Conservation (phyloP, 345 rosid species). For the Moricandia arvensis region DNA sequence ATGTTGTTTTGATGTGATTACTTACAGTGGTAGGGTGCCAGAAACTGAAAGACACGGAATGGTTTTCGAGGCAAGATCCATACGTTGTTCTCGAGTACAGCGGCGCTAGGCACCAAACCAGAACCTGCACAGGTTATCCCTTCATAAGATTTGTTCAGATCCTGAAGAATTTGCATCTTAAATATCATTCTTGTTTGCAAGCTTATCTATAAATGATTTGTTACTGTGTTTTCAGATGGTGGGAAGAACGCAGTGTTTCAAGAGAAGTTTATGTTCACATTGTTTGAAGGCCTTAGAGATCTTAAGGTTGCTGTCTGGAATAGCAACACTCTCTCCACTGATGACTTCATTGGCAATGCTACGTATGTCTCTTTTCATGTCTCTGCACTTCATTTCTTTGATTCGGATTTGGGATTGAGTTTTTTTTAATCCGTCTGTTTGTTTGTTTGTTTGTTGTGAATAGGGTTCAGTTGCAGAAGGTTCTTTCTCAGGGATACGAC, state of each 20-base stretch:
- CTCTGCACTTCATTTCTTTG: neutral
- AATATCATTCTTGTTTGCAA: too few species aligned
- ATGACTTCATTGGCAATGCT: constrained; percentile 87
- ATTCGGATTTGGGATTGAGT: constrained; percentile 10
- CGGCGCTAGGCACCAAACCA: constrained; percentile 47
- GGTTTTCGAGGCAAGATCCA: constrained; percentile 73
- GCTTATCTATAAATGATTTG: too few species aligned
- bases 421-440: neutral
- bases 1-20: neutral
- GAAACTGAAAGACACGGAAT: constrained; percentile 72
- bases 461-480: constrained; percentile 78
- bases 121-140: constrained; percentile 60
- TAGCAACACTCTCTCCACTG: constrained; percentile 61
- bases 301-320: constrained; percentile 64
- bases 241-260: constrained; percentile 77
- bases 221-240: constrained; percentile 49
- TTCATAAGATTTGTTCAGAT: neutral
- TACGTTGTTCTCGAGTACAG: constrained; percentile 64
- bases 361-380: constrained; percentile 54
- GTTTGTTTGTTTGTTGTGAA: constrained; percentile 25
- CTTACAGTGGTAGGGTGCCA: constrained; percentile 59
- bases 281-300: constrained; percentile 86
- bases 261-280: constrained; percentile 75
- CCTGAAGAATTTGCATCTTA: neutral
- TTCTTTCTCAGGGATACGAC: constrained; percentile 72